These are phyloP conservation scores for Petunia secreta DNA, from an alignment of 257 asterid species.

Conservation along the genomic window DNA sequence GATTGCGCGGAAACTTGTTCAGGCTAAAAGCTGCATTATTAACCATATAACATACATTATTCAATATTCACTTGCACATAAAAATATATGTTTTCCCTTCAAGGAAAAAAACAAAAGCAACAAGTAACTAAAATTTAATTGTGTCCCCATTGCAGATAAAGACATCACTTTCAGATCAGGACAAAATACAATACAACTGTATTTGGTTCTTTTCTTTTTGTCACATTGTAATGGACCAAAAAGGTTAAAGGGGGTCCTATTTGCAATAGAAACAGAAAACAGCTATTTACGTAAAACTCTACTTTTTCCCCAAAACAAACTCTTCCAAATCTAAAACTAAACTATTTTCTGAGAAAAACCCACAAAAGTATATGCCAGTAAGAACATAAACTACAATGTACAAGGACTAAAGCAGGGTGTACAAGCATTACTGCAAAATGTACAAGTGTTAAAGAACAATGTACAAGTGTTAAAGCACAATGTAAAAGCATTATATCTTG, in stretches of 20 bases:
- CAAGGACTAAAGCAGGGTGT: not conserved
- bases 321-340: not conserved
- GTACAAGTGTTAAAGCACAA: not conserved
- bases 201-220: not conserved
- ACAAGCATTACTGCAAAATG: not conserved
- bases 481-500: too few species aligned
- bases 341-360: not conserved
- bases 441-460: not conserved
- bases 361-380: not conserved
- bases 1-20: conserved; percentile 22
- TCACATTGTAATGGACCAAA: conserved; percentile 1
- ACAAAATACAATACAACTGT: conserved; percentile 7
- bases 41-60: not conserved
- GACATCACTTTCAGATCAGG: not conserved
- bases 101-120: not conserved
- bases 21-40: not conserved
- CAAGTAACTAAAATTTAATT: not conserved
- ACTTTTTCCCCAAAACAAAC: not conserved
- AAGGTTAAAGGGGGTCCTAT: not conserved
- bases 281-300: not conserved
- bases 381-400: not conserved
- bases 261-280: not conserved
- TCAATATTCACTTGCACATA: not conserved
- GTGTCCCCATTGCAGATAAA: not conserved
- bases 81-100: not conserved